These are phyloP conservation scores for Trichoderma oligosporum DNA, from an alignment of 2,329 filamentous ascomycete genomes.

Conservation along the genomic window DNA sequence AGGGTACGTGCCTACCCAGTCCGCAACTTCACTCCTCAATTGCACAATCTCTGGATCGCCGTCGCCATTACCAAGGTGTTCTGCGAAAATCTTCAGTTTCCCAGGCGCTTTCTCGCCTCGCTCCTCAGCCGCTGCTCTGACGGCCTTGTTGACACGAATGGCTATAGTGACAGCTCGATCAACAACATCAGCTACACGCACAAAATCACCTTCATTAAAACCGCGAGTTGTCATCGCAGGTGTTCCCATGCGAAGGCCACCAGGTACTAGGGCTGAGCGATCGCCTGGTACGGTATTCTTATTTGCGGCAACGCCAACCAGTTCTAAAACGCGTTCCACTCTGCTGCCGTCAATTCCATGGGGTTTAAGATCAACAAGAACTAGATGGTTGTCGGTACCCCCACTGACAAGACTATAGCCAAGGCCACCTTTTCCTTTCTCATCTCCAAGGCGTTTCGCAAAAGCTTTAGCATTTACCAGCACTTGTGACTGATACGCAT, in stretches of 20 bases:
- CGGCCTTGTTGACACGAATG: slow-evolving; percentile 68
- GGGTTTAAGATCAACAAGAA: slow-evolving; percentile 86
- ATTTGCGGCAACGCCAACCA: slow-evolving; percentile 95
- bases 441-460: slow-evolving; percentile 60
- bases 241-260: slow-evolving; percentile 88
- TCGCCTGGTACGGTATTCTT: slow-evolving; percentile 99
- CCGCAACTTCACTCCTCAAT: slow-evolving; percentile 68
- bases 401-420: slow-evolving; percentile 89
- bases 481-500: slow-evolving; percentile 85
- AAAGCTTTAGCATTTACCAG: slow-evolving; percentile 88
- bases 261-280: slow-evolving; percentile 86
- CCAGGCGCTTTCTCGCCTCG: slow-evolving; percentile 62
- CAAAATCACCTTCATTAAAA: slow-evolving; percentile 86
- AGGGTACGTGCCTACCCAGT: slow-evolving; percentile 72
- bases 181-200: slow-evolving; percentile 78
- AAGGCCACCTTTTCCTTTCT: slow-evolving; percentile 70
- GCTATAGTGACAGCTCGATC: slow-evolving; percentile 79
- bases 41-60: slow-evolving; percentile 68
- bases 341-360: slow-evolving; percentile 83
- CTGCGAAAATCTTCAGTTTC: slow-evolving; percentile 63
- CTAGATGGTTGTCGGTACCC: slow-evolving; percentile 96
- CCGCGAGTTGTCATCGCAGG: slow-evolving; percentile 97
- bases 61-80: slow-evolving; percentile 65
- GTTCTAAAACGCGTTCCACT: slow-evolving; percentile 84
- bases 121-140: slow-evolving; percentile 64